phyloP scores from a whole-genome alignment of 805 yeast genomes.

The Isabelozyma gotoi region DNA sequence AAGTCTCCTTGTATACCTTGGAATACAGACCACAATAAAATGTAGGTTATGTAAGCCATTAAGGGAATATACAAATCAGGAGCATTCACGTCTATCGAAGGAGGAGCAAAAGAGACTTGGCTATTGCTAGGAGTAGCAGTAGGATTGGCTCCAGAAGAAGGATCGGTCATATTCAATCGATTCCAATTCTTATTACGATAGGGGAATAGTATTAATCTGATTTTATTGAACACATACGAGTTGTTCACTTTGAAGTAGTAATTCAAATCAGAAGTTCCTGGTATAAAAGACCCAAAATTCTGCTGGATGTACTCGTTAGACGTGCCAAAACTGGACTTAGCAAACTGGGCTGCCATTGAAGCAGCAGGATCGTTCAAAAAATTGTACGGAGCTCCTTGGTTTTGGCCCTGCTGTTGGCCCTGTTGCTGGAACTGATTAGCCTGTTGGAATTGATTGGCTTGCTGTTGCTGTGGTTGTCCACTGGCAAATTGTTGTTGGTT shows the following conservation, averaged over 20 bases:
- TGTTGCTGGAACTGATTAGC: slow-evolving; percentile 10
- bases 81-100: slow-evolving; percentile 85
- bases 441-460: slow-evolving; percentile 34
- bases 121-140: slow-evolving; percentile 12
- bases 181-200: slow-evolving; percentile 84
- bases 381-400: slow-evolving; percentile 14
- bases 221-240: slow-evolving; percentile 74
- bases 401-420: slow-evolving; percentile 13
- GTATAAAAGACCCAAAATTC: slow-evolving; percentile 56
- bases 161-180: slow-evolving; percentile 40
- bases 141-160: slow-evolving; percentile 19
- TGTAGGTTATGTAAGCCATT: slow-evolving; percentile 89
- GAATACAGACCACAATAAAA: slow-evolving; percentile 76
- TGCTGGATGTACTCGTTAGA: slow-evolving; percentile 79
- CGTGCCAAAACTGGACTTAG: slow-evolving; percentile 78
- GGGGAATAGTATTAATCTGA: slow-evolving; percentile 77
- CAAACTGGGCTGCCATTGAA: slow-evolving; percentile 83
- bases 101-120: slow-evolving; percentile 58
- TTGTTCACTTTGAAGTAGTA: slow-evolving; percentile 93
- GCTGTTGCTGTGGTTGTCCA: slow-evolving; percentile 42
- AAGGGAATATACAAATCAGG: slow-evolving; percentile 96
- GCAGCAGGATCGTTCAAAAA: slow-evolving; percentile 78
- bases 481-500: slow-evolving; percentile 20
- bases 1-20: slow-evolving; percentile 87
- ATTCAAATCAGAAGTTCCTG: slow-evolving; percentile 58